Evolutionary conservation across 1,284 basidiomycete genomes (phyloP).

Genomic region (Calocybe gambosa): DNA sequence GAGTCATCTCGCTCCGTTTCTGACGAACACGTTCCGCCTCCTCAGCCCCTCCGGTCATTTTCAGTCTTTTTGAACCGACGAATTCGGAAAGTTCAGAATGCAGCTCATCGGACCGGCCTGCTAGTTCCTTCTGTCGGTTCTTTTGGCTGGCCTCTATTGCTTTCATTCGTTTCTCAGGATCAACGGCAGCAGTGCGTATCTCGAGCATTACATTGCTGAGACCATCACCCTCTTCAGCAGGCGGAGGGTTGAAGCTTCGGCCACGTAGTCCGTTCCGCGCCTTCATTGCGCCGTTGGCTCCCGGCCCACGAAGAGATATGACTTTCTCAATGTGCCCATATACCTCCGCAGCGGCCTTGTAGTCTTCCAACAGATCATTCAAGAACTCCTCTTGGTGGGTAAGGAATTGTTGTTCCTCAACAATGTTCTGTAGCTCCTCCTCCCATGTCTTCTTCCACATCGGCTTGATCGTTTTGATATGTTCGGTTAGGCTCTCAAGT

Average conservation of each 20-base stretch:
- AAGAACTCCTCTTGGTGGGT: constrained; percentile 90
- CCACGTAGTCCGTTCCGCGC: constrained; percentile 27
- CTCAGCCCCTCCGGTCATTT: constrained; percentile 92
- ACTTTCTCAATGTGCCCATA: constrained; percentile 86
- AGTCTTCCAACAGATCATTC: constrained; percentile 84
- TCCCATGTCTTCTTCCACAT: constrained; percentile 99
- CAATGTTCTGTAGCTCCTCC: constrained; percentile 91
- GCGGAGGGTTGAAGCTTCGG: constrained; percentile 49
- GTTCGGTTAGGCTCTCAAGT: constrained; percentile 74
- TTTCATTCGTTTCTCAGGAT: constrained; percentile 78
- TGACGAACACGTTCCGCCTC: constrained; percentile 84
- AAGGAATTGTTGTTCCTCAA: constrained; percentile 95
- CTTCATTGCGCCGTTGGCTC: constrained; percentile 27
- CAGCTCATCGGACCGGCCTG: constrained; percentile 70
- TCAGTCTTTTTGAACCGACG: constrained; percentile 78
- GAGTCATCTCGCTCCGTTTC: constrained; percentile 73
- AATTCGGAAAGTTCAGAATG: constrained; percentile 78
- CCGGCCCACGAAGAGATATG: constrained; percentile 64
- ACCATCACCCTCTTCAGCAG: constrained; percentile 61
- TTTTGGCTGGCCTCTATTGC: constrained; percentile 87
- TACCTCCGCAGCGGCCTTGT: constrained; percentile 81
- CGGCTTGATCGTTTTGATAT: constrained; percentile 87
- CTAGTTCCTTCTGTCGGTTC: constrained; percentile 69
- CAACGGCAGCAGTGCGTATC: constrained; percentile 76
- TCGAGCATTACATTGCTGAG: constrained; percentile 79